Base-by-base conservation (phyloP, 441 rosid species). In the Adansonia grandidieri region DNA sequence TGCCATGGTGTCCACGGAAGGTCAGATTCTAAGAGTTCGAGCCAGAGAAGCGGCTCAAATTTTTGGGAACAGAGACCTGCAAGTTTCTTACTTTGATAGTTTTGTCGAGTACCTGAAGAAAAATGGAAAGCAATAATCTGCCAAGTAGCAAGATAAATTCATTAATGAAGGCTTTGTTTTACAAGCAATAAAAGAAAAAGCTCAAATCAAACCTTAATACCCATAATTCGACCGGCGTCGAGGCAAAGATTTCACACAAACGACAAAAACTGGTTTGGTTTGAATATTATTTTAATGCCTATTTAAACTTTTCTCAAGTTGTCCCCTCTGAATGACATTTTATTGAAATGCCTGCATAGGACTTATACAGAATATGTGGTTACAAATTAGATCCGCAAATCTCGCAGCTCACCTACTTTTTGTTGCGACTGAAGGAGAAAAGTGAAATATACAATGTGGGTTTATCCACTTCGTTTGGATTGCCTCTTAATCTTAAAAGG, bases 1-100 rank as follows among this genome's bases (percentile, higher is more conserved):
- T 9, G 73, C 73, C 13, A 47, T 68, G 85, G 77, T 37, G 6
- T 77, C 78, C 0, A 66, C 24, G 47, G 83, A 75, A 53, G 83
- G 87, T 1, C 1, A n/a, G 37, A 15, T 8, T 45, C 3, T 68
- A 45, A 68, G 56, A 48, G 73, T n/a, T 32, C 11, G 9, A 19
- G 56, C 73, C 13, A 68, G 13, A 68, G 32, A 68, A 68, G 73
- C 54, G 2, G 54, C 73, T 15, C 8, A 48, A 9, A 45, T 47
- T 19, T 45, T 44, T 3, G 54, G 73, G 1, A 45, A 68, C 73
- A 20, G 0, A 13, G 24, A 68, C 32, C 56, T 69, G 5, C 73
- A 69, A 20, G 40, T 9, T 47, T 2, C 14, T 8, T 69, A 69
- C 56, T 42, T 69, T 11, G 37, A 47, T 47, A 47, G 51, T 4